Evolutionary conservation across 1,139 yeast species (phyloP).

Genomic region (Saccharomyces hybrid): DNA sequence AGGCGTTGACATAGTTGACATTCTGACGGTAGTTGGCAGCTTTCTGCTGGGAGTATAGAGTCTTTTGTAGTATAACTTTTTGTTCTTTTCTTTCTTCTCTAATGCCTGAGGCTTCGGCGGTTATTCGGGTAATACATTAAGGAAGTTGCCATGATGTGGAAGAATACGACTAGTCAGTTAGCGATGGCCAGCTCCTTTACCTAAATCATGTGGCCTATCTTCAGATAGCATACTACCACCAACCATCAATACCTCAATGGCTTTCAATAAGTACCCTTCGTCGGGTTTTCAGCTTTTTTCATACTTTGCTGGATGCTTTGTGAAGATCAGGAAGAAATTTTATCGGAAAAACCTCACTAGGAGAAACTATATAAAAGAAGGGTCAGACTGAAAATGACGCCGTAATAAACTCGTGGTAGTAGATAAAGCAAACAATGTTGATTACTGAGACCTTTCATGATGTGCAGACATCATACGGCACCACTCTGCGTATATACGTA

Average conservation of each 20-base stretch:
- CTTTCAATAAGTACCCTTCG: not conserved
- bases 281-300: not conserved
- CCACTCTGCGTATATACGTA: slow-evolving; percentile 58
- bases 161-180: not conserved
- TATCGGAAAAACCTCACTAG: not conserved
- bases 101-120: not conserved
- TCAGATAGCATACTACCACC: not conserved
- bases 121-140: not conserved
- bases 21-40: not conserved
- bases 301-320: not conserved
- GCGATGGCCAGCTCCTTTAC: not conserved
- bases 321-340: not conserved
- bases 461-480: slow-evolving; percentile 57
- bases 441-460: slow-evolving; percentile 62
- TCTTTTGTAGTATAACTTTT: not conserved
- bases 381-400: not conserved
- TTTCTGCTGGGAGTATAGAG: not conserved
- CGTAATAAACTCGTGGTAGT: not conserved
- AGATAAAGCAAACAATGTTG: slow-evolving; percentile 41
- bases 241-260: not conserved
- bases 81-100: not conserved
- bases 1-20: slow-evolving; percentile 22
- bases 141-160: not conserved
- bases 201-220: not conserved
- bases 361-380: not conserved